Evolutionary conservation across 805 yeast genomes (phyloP).

Genomic region (Candida hispaniensis): DNA sequence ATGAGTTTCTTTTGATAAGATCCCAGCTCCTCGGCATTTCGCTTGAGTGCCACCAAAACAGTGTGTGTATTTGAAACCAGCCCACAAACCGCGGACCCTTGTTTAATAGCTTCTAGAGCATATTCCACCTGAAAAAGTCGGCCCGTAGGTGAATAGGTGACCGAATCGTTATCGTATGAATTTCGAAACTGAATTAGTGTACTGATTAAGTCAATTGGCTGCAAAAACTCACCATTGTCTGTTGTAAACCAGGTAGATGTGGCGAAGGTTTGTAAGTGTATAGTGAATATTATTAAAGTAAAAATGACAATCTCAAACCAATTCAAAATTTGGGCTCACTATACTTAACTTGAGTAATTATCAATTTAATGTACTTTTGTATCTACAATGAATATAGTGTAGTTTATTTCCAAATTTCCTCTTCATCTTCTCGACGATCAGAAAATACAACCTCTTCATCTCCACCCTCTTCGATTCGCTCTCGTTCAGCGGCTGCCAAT

Average conservation of each 20-base stretch:
- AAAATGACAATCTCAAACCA: too few species aligned
- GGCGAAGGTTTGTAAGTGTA: too few species aligned
- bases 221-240: too few species aligned
- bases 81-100: conserved; percentile 96
- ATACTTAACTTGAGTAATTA: too few species aligned
- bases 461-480: conserved; percentile 81
- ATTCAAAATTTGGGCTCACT: too few species aligned
- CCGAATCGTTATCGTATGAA: conserved; percentile 97
- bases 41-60: conserved; percentile 84
- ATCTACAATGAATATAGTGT: too few species aligned
- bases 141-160: conserved; percentile 93
- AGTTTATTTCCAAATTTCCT: conserved; percentile 58
- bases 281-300: too few species aligned
- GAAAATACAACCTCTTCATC: conserved; percentile 76
- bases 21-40: conserved; percentile 95
- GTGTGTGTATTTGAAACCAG: conserved; percentile 76
- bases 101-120: conserved; percentile 92
- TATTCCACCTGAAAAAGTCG: conserved; percentile 81
- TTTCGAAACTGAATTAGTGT: conserved; percentile 70
- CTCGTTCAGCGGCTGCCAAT: conserved; percentile 78
- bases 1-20: conserved; percentile 92
- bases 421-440: conserved; percentile 77
- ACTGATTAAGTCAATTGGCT: too few species aligned
- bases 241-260: too few species aligned
- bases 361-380: too few species aligned